Evolutionary conservation across 148 eudicot species (phyloP), one percentile per base, ranked within the genome.

Genomic region (Amaranthus palmeri): DNA sequence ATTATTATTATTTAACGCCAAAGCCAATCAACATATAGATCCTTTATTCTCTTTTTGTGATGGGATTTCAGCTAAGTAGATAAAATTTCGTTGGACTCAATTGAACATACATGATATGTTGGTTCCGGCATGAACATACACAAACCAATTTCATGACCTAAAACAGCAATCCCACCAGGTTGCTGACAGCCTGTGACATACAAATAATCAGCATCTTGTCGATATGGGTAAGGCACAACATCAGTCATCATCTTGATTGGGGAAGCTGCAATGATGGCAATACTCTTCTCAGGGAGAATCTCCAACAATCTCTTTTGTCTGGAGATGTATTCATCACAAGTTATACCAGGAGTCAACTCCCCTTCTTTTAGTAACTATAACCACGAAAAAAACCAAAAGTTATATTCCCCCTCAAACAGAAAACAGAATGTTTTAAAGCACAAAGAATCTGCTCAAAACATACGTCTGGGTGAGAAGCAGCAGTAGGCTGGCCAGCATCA

Each of bases 101-200:
- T 12, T 54, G n/a, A 18, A 71, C 89, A 69, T 88, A 92, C 96
- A 70, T 87, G 84, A 70, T 78, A 80, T 60, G 75, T 84, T 58
- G 92, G 68, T 80, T 92, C 90, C 13, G 98, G 96, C 98, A 92
- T 88, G 83, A 92, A 92, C 98, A 92, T 92, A 90, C 98, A 92
- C 65, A 92, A 85, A 69, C 98, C 98, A 81, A 82, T 80, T 4
- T 90, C 87, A 76, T 86, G 98, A 78, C 98, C 88, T 49, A 92
- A 83, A 68, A 92, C 93, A 40, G 96, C 98, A 52, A 92, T 36
- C 10, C 96, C 96, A 65, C 93, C 98, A 62, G 98, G 96, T 71
- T 92, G 98, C 69, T 88, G 93, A 77, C 98, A 92, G 59, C 98
- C 98, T 12, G 98, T 92, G 63, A 92, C 82, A 51, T 90, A 92